Conservation (phyloP, 2,329 filamentous ascomycete genomes). For the Fonsecaea erecta region DNA sequence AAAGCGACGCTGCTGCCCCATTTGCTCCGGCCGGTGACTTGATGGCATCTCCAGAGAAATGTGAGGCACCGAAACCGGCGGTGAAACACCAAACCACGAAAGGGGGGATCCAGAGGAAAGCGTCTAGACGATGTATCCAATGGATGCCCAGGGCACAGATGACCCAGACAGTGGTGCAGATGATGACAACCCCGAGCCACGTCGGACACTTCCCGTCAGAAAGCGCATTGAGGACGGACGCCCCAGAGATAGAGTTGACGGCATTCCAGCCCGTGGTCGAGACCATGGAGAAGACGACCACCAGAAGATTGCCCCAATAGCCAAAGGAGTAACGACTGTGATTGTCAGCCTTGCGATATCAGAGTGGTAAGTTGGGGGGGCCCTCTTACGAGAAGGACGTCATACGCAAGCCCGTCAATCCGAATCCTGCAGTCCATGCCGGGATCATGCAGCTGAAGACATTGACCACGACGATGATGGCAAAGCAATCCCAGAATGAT, state of each 20-base stretch:
- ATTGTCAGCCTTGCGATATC: neutral
- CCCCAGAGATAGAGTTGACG: slow-evolving; percentile 47
- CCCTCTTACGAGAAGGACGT: slow-evolving; percentile 40
- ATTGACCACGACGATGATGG: slow-evolving; percentile 45
- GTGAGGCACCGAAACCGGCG: slow-evolving; percentile 44
- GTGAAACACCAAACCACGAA: slow-evolving; percentile 47
- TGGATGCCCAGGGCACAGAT: slow-evolving; percentile 46
- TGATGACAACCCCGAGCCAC: slow-evolving; percentile 47
- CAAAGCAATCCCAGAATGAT: slow-evolving; percentile 46
- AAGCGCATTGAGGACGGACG: slow-evolving; percentile 43
- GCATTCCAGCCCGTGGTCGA: slow-evolving; percentile 48
- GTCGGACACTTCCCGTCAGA: slow-evolving; percentile 45
- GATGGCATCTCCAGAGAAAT: slow-evolving; percentile 40
- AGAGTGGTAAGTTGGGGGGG: neutral
- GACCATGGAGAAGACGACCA: slow-evolving; percentile 46
- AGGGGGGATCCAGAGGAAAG: slow-evolving; percentile 46
- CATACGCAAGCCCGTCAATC: slow-evolving; percentile 45
- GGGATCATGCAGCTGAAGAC: slow-evolving; percentile 40
- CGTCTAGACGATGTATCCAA: slow-evolving; percentile 47
- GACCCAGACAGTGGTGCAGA: slow-evolving; percentile 46
- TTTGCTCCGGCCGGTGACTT: slow-evolving; percentile 39
- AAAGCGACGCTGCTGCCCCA: slow-evolving; percentile 43
- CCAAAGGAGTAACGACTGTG: slow-evolving; percentile 46
- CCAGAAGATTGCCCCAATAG: slow-evolving; percentile 46
- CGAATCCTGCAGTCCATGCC: slow-evolving; percentile 39